Conservation (phyloP, 2,329 filamentous ascomycete genomes). For the Fusarium tupiense region DNA sequence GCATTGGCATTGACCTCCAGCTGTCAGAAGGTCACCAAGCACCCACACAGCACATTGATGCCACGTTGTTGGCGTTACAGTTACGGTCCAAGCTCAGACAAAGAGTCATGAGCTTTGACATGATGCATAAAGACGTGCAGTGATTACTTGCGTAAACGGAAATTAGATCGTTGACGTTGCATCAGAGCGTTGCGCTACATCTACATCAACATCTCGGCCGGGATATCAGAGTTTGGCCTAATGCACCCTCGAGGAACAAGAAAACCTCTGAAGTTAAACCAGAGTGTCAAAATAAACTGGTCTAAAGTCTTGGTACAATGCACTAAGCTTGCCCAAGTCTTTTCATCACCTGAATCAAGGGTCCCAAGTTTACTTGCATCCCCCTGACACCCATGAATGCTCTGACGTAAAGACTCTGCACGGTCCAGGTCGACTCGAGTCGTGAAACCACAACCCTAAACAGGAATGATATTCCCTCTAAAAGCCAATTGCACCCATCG, state of each 20-base stretch:
- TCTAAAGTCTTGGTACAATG: too few species aligned
- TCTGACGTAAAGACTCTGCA: conserved; percentile 32
- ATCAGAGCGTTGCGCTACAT: conserved; percentile 20
- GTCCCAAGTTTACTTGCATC: neutral
- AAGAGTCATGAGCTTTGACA: conserved; percentile 8
- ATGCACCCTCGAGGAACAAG: conserved; percentile 3
- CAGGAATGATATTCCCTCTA: conserved; percentile 1
- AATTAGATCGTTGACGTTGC: conserved; percentile 11
- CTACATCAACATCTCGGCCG: conserved; percentile 21
- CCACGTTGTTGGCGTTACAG: conserved; percentile 26
- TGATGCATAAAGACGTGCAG: conserved; percentile 17
- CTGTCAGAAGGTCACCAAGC: neutral
- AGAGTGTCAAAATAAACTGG: neutral
- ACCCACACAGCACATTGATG: conserved; percentile 14
- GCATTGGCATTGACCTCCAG: neutral
- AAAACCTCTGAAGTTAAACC: neutral
- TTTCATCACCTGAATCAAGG: neutral
- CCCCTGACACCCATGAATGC: neutral
- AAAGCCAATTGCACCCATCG: conserved; percentile 8
- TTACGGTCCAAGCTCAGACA: conserved; percentile 7
- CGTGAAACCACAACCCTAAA: conserved; percentile 13
- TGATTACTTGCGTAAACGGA: neutral
- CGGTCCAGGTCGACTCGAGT: conserved; percentile 12
- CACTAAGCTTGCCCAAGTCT: neutral
- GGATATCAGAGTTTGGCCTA: conserved; percentile 34